Evolutionary conservation across 345 rosid species (phyloP).

Genomic region (Excoecaria agallocha): DNA sequence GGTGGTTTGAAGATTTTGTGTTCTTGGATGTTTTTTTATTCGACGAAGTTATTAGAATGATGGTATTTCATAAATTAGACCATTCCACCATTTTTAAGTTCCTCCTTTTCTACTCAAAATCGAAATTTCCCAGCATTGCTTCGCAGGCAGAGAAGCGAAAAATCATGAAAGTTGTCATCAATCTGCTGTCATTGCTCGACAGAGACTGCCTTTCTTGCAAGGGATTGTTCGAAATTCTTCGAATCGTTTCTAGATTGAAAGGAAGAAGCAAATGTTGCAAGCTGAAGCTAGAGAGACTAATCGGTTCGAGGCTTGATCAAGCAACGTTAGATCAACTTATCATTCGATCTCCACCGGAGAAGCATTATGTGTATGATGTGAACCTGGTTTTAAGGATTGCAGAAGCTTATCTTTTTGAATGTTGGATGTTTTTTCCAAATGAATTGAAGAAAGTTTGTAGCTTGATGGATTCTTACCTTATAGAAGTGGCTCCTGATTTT

Average conservation of each 20-base stretch:
- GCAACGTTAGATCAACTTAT: constrained; percentile 47
- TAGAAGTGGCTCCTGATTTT: constrained; percentile 52
- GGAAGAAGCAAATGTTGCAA: constrained; percentile 19
- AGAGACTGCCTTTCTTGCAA: constrained; percentile 38
- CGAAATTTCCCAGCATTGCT: constrained; percentile 22
- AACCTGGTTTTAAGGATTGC: constrained; percentile 46
- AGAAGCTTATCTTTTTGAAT: constrained; percentile 27
- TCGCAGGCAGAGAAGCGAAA: constrained; percentile 27
- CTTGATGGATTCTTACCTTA: constrained; percentile 45
- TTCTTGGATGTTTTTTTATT: constrained; percentile 36
- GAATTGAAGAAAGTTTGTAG: constrained; percentile 36
- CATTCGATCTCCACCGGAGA: constrained; percentile 27
- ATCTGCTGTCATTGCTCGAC: constrained; percentile 35
- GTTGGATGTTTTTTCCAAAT: neutral
- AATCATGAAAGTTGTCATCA: constrained; percentile 28
- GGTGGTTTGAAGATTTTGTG: constrained; percentile 55
- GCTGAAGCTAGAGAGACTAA: constrained; percentile 39
- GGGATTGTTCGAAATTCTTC: constrained; percentile 36
- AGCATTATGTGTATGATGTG: constrained; percentile 41
- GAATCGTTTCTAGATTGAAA: constrained; percentile 27
- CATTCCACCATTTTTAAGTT: constrained; percentile 36
- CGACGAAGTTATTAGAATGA: constrained; percentile 24
- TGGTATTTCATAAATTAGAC: constrained; percentile 33
- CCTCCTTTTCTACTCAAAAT: constrained; percentile 38
- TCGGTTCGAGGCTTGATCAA: constrained; percentile 47